Conservation (phyloP, 2,329 filamentous ascomycete species). For the Colletotrichum shisoi region DNA sequence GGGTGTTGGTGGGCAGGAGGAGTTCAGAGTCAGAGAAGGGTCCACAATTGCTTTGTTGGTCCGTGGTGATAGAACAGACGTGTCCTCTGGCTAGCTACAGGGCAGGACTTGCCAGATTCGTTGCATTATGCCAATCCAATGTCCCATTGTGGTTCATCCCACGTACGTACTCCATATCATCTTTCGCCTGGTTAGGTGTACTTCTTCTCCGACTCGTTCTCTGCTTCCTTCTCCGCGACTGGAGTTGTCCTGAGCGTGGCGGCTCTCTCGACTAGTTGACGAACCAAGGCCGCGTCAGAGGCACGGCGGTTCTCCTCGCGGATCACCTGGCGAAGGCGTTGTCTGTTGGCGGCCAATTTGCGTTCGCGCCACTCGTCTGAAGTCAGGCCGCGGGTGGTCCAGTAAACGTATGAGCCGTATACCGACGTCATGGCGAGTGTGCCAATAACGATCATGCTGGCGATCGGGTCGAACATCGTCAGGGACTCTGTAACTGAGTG, state of each 20-base stretch:
- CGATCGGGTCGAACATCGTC: background rate
- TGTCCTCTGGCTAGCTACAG: background rate
- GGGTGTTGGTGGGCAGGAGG: conserved; percentile 53
- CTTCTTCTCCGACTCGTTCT: conserved; percentile 2
- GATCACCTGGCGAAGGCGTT: background rate
- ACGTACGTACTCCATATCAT: background rate
- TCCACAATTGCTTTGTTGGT: conserved; percentile 65
- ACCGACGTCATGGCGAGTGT: background rate
- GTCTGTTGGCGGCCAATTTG: background rate
- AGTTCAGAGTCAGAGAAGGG: conserved; percentile 59
- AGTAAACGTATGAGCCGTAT: background rate
- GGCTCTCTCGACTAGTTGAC: background rate
- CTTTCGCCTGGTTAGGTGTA: background rate
- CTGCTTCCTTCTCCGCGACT: background rate
- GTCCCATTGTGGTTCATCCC: background rate
- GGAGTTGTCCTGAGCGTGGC: background rate
- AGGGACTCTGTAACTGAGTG: background rate
- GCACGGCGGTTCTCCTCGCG: background rate
- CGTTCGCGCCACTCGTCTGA: conserved; percentile 1
- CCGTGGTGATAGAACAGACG: conserved; percentile 46
- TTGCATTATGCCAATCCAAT: background rate
- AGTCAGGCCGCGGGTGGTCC: background rate
- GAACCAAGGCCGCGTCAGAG: background rate
- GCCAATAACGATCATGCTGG: background rate
- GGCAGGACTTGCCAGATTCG: background rate